phyloP scores from a whole-genome alignment of 441 rosid species.

The Aquilaria agallochum region DNA sequence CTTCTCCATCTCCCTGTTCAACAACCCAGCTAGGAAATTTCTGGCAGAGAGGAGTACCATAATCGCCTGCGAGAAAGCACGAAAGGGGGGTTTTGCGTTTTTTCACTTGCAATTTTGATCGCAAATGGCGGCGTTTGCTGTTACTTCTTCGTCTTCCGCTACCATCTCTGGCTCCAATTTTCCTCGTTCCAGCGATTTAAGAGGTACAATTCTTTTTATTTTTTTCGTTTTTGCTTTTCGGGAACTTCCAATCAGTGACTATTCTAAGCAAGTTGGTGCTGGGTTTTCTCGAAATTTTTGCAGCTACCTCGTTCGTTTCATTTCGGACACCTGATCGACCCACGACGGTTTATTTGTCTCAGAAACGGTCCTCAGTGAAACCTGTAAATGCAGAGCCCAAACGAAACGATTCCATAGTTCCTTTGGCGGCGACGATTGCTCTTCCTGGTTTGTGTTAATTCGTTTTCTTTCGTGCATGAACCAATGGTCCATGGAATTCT shows the following conservation, averaged over 20 bases:
- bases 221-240: neutral
- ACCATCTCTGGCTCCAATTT: conserved; percentile 29
- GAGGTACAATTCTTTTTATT: conserved; percentile 29
- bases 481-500: no score
- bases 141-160: conserved; percentile 48
- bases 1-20: neutral
- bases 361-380: conserved; percentile 36
- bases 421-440: conserved; percentile 53
- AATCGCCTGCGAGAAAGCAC: no score
- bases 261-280: no score
- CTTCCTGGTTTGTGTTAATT: conserved; percentile 39
- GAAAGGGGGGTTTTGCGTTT: neutral
- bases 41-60: neutral
- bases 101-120: neutral
- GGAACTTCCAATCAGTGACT: no score
- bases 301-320: conserved; percentile 59
- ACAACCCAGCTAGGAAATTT: neutral
- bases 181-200: conserved; percentile 33
- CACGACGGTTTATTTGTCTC: conserved; percentile 31
- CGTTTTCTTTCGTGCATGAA: no score
- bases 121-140: conserved; percentile 40
- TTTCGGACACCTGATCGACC: conserved; percentile 44
- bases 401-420: conserved; percentile 42
- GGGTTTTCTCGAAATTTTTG: neutral
- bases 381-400: conserved; percentile 64